These are phyloP conservation scores for Papiliotrema laurentii DNA, from an alignment of 1,284 basidiomycete species.

Conservation along the genomic window DNA sequence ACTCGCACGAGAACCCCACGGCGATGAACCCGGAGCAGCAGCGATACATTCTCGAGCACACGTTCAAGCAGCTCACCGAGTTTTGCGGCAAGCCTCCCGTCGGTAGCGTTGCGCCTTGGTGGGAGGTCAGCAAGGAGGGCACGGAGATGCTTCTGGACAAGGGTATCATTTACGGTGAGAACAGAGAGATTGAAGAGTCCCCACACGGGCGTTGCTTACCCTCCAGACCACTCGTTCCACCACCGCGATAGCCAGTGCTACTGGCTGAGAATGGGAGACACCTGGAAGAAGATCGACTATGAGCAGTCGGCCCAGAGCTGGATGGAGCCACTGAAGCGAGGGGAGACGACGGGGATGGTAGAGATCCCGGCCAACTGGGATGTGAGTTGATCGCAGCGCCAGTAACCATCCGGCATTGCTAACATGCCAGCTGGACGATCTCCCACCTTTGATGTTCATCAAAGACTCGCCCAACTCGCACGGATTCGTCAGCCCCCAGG, in stretches of 20 bases:
- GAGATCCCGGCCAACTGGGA: conserved; percentile 70
- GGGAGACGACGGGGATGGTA: conserved; percentile 64
- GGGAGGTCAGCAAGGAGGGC: conserved; percentile 69
- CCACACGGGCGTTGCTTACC: conserved; percentile 49
- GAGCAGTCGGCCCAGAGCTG: conserved; percentile 58
- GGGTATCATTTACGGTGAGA: conserved; percentile 66
- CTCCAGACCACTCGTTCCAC: conserved; percentile 57
- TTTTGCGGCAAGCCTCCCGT: conserved; percentile 65
- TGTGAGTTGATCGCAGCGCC: conserved; percentile 15
- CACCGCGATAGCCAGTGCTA: conserved; percentile 61
- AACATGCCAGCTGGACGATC: conserved; percentile 50
- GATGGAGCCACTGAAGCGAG: conserved; percentile 69
- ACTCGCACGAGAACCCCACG: conserved; percentile 70
- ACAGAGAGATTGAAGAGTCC: background rate
- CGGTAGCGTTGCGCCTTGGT: conserved; percentile 69
- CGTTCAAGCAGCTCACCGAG: conserved; percentile 60
- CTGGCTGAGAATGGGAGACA: conserved; percentile 64
- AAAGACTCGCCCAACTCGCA: conserved; percentile 63
- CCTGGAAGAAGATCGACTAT: conserved; percentile 72
- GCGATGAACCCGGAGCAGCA: conserved; percentile 64
- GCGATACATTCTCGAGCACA: conserved; percentile 65
- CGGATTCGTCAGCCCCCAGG: conserved; percentile 65
- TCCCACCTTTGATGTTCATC: conserved; percentile 72
- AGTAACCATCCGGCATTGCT: background rate
- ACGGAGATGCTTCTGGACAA: conserved; percentile 65